These are phyloP conservation scores for Nakazawaea anatomiae DNA, from an alignment of 805 yeast species.

Conservation along the genomic window DNA sequence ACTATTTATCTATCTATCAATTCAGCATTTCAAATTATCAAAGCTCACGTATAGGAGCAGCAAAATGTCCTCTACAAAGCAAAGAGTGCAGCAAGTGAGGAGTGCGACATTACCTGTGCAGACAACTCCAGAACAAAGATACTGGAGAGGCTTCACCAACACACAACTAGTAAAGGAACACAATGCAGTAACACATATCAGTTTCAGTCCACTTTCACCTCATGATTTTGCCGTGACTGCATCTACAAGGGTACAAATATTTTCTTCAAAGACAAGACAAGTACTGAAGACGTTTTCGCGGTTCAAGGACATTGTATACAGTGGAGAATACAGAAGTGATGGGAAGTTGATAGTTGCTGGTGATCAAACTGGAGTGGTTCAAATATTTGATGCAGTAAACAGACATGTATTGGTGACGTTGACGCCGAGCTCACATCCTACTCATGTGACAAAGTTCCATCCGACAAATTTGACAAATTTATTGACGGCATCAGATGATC, in stretches of 20 bases:
- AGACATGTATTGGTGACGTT: constrained; percentile 74
- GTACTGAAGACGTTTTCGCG: constrained; percentile 80
- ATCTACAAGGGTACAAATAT: constrained; percentile 85
- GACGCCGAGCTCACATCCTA: constrained; percentile 80
- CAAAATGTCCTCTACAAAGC: constrained; percentile 69
- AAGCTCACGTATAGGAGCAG: neutral
- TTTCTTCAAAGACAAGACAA: constrained; percentile 90
- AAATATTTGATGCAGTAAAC: constrained; percentile 77
- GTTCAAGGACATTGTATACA: constrained; percentile 87
- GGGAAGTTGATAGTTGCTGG: constrained; percentile 91
- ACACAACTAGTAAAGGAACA: constrained; percentile 92
- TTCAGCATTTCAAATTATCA: neutral
- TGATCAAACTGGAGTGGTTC: constrained; percentile 91
- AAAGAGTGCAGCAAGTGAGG: constrained; percentile 58
- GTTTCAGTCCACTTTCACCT: constrained; percentile 81
- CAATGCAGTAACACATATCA: constrained; percentile 82
- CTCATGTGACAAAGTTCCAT: constrained; percentile 91
- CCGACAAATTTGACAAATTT: constrained; percentile 68
- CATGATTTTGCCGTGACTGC: constrained; percentile 92
- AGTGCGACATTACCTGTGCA: constrained; percentile 76
- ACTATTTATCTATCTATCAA: too few species aligned
- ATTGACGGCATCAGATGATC: constrained; percentile 87
- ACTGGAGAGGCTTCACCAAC: constrained; percentile 81
- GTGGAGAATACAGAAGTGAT: constrained; percentile 87
- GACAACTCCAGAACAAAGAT: constrained; percentile 88